Evolutionary conservation across 257 asterid genomes (phyloP).

Genomic region (Petunia secreta): DNA sequence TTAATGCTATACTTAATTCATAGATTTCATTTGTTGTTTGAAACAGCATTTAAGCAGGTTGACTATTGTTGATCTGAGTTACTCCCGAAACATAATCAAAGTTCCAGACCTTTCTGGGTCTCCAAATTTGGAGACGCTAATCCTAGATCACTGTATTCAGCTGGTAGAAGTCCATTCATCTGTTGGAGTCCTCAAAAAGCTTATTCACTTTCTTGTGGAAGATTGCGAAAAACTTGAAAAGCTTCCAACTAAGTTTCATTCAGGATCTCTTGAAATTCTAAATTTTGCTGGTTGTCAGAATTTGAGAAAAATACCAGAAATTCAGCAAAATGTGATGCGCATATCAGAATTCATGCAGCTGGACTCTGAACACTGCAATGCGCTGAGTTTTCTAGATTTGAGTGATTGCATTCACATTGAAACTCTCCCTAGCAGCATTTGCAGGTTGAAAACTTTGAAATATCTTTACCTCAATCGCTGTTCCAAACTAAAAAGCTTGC

Average conservation of each 20-base stretch:
- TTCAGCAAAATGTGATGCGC: background rate
- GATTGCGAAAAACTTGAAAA: background rate
- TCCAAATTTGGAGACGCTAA: background rate
- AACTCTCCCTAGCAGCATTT: constrained; percentile 15
- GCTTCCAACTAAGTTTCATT: constrained; percentile 13
- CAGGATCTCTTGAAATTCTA: background rate
- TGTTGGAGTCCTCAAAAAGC: background rate
- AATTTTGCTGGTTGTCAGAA: background rate
- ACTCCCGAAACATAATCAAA: background rate
- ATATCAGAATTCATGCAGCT: background rate
- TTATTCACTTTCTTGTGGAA: background rate
- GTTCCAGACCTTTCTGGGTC: background rate
- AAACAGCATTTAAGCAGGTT: background rate
- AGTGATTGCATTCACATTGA: background rate
- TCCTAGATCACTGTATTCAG: background rate
- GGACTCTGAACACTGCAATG: background rate
- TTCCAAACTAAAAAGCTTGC: background rate
- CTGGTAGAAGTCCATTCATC: constrained; percentile 16
- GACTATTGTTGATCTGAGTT: background rate
- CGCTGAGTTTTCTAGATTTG: background rate
- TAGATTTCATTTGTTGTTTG: too few relatives aligned
- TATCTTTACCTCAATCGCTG: constrained; percentile 2
- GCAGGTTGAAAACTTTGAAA: background rate
- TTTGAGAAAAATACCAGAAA: background rate
- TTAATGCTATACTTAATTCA: background rate